These are phyloP conservation scores for Acacia pycnantha DNA, from an alignment of 331 rosid genomes.

Conservation along the genomic window DNA sequence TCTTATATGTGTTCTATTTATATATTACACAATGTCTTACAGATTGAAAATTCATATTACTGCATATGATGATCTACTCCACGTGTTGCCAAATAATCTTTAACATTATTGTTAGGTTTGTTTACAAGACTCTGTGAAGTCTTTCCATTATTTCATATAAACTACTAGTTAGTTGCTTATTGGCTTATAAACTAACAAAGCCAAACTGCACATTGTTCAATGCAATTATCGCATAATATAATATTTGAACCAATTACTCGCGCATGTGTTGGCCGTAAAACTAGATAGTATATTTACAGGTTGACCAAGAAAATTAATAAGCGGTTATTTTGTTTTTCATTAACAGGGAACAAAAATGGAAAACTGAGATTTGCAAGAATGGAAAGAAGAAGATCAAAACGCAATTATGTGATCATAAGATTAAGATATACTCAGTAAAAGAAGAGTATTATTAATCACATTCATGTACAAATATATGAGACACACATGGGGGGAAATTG, in stretches of 20 bases:
- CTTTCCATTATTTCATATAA: not conserved
- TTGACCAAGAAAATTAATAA: not conserved
- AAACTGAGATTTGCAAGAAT: not conserved
- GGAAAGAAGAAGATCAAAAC: not conserved
- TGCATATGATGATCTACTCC: not conserved
- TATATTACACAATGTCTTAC: no score
- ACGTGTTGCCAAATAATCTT: not conserved
- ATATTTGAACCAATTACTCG: not conserved
- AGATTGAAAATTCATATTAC: no score
- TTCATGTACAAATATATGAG: slow-evolving; percentile 14
- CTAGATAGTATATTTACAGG: no score
- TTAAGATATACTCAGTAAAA: not conserved
- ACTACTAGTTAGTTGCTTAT: not conserved
- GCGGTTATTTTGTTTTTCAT: not conserved
- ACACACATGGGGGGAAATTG: not conserved
- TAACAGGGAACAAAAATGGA: no score
- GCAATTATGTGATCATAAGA: not conserved
- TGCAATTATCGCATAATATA: not conserved
- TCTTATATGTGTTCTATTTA: no score
- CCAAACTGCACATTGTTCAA: not conserved
- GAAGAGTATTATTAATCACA: no score
- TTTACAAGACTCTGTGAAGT: not conserved
- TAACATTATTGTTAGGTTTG: not conserved
- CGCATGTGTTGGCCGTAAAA: not conserved
- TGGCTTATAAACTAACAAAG: not conserved